Evolutionary conservation across 176 grass and related monocot species (phyloP).

Genomic region (Oryza meyeriana): DNA sequence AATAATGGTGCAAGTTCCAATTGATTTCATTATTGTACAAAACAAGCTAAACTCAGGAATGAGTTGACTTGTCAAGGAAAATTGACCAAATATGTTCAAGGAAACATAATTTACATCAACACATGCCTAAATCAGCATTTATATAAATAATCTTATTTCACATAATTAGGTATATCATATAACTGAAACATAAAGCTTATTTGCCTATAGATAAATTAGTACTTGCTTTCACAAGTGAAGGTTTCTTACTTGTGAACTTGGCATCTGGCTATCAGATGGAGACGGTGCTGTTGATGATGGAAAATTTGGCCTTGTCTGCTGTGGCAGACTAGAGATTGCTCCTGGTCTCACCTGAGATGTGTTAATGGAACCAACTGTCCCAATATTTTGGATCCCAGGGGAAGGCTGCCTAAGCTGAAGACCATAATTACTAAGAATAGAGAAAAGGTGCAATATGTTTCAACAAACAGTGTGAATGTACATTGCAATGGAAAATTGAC

Average conservation of each 20-base stretch:
- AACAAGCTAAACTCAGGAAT: slow-evolving; percentile 4
- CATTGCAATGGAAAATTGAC: background rate
- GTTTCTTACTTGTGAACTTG: slow-evolving; percentile 64
- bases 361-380: slow-evolving; percentile 64
- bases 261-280: slow-evolving; percentile 61
- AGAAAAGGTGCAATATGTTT: background rate
- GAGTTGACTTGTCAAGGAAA: background rate
- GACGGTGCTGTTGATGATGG: slow-evolving; percentile 50
- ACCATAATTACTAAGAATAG: slow-evolving; percentile 1
- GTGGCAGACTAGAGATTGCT: slow-evolving; percentile 36
- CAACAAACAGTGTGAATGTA: background rate
- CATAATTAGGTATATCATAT: slow-evolving; percentile 5
- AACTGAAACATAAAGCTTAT: slow-evolving; percentile 21
- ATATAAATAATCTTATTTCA: slow-evolving; percentile 4
- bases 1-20: background rate
- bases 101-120: slow-evolving; percentile 1
- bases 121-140: background rate
- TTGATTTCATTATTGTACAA: background rate
- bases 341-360: slow-evolving; percentile 64
- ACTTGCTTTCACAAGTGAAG: slow-evolving; percentile 3
- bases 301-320: slow-evolving; percentile 55
- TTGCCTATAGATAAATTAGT: background rate
- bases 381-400: slow-evolving; percentile 85
- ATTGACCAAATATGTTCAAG: background rate
- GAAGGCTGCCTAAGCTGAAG: slow-evolving; percentile 74